These are phyloP conservation scores for Dactylellina parvicollis DNA, from an alignment of 2,329 filamentous ascomycete genomes.

Conservation along the genomic window DNA sequence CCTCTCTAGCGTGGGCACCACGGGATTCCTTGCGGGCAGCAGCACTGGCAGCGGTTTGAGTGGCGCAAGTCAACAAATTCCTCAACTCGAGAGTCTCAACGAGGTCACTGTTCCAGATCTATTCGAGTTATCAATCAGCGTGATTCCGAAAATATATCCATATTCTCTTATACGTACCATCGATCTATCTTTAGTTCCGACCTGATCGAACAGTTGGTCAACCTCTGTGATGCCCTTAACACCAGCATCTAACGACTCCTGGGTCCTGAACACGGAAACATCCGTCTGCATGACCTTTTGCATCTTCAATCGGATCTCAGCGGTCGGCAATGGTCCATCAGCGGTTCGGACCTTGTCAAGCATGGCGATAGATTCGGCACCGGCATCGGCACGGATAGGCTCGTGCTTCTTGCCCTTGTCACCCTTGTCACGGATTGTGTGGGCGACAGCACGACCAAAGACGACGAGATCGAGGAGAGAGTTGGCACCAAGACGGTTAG, in stretches of 20 bases:
- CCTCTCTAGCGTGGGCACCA: slow-evolving; percentile 95
- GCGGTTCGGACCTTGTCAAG: slow-evolving; percentile 87
- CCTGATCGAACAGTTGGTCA: slow-evolving; percentile 79
- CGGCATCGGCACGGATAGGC: slow-evolving; percentile 83
- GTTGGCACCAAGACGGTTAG: slow-evolving; percentile 97
- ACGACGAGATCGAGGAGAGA: slow-evolving; percentile 97
- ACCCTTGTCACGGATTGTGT: slow-evolving; percentile 96
- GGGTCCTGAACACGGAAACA: slow-evolving; percentile 94
- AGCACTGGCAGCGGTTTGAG: slow-evolving; percentile 89
- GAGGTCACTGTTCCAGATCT: slow-evolving; percentile 96
- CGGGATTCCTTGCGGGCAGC: slow-evolving; percentile 96
- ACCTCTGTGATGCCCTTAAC: slow-evolving; percentile 86
- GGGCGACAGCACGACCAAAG: slow-evolving; percentile 95
- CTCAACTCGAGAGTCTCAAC: slow-evolving; percentile 95
- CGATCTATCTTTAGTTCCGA: slow-evolving; percentile 96
- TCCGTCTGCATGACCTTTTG: slow-evolving; percentile 99
- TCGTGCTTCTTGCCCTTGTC: slow-evolving; percentile 82
- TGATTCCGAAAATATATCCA: background rate
- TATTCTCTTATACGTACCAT: slow-evolving; percentile 67
- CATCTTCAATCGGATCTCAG: slow-evolving; percentile 89
- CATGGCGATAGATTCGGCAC: slow-evolving; percentile 83
- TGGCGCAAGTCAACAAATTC: slow-evolving; percentile 91
- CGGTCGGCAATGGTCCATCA: slow-evolving; percentile 84
- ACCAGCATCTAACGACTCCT: slow-evolving; percentile 92
- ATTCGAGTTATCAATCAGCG: background rate